phyloP scores from a whole-genome alignment of 2,329 filamentous ascomycete genomes.

The Chalaropsis thielavioides region DNA sequence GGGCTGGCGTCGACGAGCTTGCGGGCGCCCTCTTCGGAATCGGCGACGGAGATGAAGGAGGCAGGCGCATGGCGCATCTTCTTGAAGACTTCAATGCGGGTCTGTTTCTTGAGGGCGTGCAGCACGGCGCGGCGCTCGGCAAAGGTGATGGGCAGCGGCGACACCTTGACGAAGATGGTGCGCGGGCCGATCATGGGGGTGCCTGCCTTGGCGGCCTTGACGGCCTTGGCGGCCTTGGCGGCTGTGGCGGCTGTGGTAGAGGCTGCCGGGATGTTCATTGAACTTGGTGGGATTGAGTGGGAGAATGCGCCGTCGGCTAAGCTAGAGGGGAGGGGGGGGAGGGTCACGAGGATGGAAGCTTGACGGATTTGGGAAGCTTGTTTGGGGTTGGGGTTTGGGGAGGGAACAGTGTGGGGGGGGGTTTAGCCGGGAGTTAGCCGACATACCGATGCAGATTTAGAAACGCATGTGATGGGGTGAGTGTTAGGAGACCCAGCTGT shows the following conservation, averaged over 20 bases:
- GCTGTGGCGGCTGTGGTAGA: not conserved
- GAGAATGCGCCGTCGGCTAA: too few relatives aligned
- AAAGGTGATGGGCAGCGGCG: conserved; percentile 37
- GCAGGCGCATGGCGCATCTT: conserved; percentile 32
- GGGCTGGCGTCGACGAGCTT: conserved; percentile 33
- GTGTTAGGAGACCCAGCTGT: not conserved
- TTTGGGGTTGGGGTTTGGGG: not conserved
- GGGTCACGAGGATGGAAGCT: not conserved
- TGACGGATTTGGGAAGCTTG: not conserved
- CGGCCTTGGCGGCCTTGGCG: not conserved
- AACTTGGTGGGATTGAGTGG: not conserved
- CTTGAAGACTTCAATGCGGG: conserved; percentile 39
- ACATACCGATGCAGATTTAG: not conserved
- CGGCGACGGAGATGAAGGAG: conserved; percentile 37
- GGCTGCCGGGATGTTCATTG: not conserved
- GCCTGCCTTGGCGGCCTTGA: not conserved
- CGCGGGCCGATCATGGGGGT: conserved; percentile 8
- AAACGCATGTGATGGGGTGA: not conserved
- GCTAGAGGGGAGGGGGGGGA: not conserved
- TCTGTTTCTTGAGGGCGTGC: conserved; percentile 35
- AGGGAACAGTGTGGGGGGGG: not conserved
- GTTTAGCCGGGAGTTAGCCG: conserved; percentile 9
- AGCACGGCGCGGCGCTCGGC: conserved; percentile 42
- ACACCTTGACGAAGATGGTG: conserved; percentile 29
- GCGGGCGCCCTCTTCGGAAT: conserved; percentile 27